Conservation (phyloP, 2,329 filamentous ascomycete species). For the Diplodia seriata region DNA sequence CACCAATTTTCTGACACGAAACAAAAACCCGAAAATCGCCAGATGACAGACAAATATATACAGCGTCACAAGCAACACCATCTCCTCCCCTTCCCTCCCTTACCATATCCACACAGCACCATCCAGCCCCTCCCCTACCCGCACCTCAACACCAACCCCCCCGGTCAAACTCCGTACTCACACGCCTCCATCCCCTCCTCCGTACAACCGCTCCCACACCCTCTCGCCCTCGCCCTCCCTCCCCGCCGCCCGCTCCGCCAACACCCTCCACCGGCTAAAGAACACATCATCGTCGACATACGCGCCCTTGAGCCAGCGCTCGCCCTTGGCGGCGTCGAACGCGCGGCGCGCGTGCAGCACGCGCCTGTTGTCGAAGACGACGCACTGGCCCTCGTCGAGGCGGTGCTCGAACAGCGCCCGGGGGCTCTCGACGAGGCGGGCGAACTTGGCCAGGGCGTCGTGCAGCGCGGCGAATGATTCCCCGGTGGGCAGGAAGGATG, state of each 20-base stretch:
- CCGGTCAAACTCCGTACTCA: too few species aligned
- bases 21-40: not conserved
- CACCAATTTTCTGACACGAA: not conserved
- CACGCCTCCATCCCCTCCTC: not conserved
- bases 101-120: too few species aligned
- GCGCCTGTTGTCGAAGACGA: conserved; percentile 88
- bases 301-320: conserved; percentile 82
- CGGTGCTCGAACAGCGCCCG: conserved; percentile 72
- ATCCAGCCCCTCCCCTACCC: too few species aligned
- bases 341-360: conserved; percentile 82
- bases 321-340: conserved; percentile 72
- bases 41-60: not conserved
- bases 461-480: conserved; percentile 1
- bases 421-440: conserved; percentile 63
- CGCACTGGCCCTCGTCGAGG: conserved; percentile 82
- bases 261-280: conserved; percentile 39
- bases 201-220: conserved; percentile 1
- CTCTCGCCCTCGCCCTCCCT: conserved; percentile 1
- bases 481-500: not conserved
- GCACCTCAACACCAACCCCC: too few species aligned
- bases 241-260: conserved; percentile 16
- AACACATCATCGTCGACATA: conserved; percentile 77
- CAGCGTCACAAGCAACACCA: not conserved
- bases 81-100: too few species aligned
- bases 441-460: conserved; percentile 61